Base-by-base conservation (phyloP, 371 early-diverging fungal species). In the Mortierella sp. region DNA sequence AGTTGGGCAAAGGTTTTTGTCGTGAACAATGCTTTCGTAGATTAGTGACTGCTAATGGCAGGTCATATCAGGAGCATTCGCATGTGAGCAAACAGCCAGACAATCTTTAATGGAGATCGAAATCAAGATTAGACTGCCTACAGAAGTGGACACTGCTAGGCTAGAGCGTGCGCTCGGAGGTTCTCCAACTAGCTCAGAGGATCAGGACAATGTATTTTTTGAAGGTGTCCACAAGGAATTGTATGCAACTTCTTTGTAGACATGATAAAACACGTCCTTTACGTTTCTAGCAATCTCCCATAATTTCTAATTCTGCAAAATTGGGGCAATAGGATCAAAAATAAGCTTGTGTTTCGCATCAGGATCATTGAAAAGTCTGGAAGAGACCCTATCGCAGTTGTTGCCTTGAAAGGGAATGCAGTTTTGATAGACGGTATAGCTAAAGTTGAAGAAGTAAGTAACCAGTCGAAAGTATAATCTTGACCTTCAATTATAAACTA, bases 171-270 rank as follows among this genome's bases (percentile, higher is more conserved):
- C 73, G 22, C 73, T 81, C 0, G 73, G 72, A 16, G 62, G 64
- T 22, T 39, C 37, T 11, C 63, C 70, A 9, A 14, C 40, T 16
- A 37, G 26, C 20, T 24, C 49, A 35, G 83, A 81, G 58, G 76
- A 81, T 72, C 83, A 81, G 58, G 76, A 81, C 47, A 81, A 81
- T 59, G 76, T 81, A 47, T 81, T 81, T 67, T 81, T 75, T 35
- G 83, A 81, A 51, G 83, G 83, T 4, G 62, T 54, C 3, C 28
- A 76, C 64, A 68, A 59, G 37, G 83, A 81, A 61, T 47, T 81
- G 83, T 81, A 76, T 22, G 54, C 49, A 14, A 26, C 11, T 24
- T 43, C 11, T 24, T 43, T 43, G 45, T 14, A 11, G 20, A 52
- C 3, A 52, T 52, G 10, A 20, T 24, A 52, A 10, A 52, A 18